Percentiles rank a stretch among this genome's conserved stretches.
These are phyloP conservation scores for Auxenochlorella protothecoides DNA, from an alignment of 139 green algal species.

Conservation along the genomic window DNA sequence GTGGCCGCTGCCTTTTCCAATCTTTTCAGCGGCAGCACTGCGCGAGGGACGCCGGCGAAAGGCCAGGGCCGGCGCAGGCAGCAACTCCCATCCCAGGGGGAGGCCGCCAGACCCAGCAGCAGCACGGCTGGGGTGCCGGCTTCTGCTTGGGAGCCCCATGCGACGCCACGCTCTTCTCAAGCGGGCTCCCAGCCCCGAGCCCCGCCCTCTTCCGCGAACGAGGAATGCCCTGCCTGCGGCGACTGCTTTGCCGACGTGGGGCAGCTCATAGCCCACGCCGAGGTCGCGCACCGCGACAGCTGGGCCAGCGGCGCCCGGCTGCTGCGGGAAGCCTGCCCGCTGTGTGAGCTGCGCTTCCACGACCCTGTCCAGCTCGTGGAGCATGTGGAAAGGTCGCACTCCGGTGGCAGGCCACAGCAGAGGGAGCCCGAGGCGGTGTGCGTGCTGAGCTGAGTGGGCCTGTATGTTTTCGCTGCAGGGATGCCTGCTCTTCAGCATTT, in stretches of 20 bases:
- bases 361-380: slow-evolving; percentile 28
- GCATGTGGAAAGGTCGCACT: slow-evolving; percentile 26
- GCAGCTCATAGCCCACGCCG: slow-evolving; percentile 37
- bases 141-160: too few species aligned
- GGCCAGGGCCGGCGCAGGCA: too few species aligned
- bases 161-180: background rate
- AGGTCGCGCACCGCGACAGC: slow-evolving; percentile 18
- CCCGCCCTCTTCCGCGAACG: background rate
- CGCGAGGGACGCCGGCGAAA: too few species aligned
- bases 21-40: too few species aligned
- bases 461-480: too few species aligned
- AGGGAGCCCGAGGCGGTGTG: background rate
- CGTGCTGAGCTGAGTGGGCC: too few species aligned
- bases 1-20: too few species aligned
- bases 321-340: slow-evolving; percentile 20
- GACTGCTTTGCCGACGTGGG: slow-evolving; percentile 24
- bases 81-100: too few species aligned
- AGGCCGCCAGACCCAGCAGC: too few species aligned
- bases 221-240: slow-evolving; percentile 40
- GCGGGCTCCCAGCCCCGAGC: background rate
- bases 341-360: slow-evolving; percentile 21
- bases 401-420: slow-evolving; percentile 17
- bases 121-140: too few species aligned
- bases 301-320: slow-evolving; percentile 10
- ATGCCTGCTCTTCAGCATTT: too few species aligned